phyloP scores from a whole-genome alignment of 768 basidiomycete species.

The Pleurotus djamor region DNA sequence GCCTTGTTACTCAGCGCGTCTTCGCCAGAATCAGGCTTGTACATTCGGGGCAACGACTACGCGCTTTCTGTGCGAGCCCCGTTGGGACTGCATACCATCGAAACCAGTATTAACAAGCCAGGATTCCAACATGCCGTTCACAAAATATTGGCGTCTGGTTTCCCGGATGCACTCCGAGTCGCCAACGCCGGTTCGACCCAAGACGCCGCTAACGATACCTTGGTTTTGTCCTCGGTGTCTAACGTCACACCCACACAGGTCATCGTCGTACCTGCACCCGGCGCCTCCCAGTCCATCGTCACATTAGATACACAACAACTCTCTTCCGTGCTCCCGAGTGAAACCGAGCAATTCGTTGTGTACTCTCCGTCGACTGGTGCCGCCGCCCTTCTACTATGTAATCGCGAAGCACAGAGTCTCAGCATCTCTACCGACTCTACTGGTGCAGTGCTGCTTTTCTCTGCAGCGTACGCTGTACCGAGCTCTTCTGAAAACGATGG shows the following conservation, averaged over 20 bases:
- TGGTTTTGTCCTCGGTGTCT: slow-evolving; percentile 3
- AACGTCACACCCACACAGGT: neutral
- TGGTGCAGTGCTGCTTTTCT: neutral
- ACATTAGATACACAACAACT: slow-evolving; percentile 7
- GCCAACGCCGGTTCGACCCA: neutral
- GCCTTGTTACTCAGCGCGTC: neutral
- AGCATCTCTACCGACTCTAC: neutral
- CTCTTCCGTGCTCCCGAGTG: slow-evolving; percentile 8
- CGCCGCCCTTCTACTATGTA: slow-evolving; percentile 4
- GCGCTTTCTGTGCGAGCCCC: neutral
- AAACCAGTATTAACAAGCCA: neutral
- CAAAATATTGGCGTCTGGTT: neutral
- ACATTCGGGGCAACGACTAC: neutral
- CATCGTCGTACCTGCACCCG: slow-evolving; percentile 10
- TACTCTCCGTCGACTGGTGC: slow-evolving; percentile 9
- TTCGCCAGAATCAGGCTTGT: neutral
- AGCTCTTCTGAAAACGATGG: neutral
- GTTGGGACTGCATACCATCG: neutral
- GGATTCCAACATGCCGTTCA: neutral
- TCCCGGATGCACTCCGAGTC: neutral
- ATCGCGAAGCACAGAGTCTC: neutral
- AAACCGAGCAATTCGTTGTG: slow-evolving; percentile 12
- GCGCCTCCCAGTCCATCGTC: neutral
- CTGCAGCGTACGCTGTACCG: neutral
- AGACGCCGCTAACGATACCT: neutral